Percentiles rank a stretch among this genome's conserved stretches.
These are phyloP conservation scores for Pseudocercospora macadamiae DNA, from an alignment of 2,329 filamentous ascomycete genomes.

Conservation along the genomic window DNA sequence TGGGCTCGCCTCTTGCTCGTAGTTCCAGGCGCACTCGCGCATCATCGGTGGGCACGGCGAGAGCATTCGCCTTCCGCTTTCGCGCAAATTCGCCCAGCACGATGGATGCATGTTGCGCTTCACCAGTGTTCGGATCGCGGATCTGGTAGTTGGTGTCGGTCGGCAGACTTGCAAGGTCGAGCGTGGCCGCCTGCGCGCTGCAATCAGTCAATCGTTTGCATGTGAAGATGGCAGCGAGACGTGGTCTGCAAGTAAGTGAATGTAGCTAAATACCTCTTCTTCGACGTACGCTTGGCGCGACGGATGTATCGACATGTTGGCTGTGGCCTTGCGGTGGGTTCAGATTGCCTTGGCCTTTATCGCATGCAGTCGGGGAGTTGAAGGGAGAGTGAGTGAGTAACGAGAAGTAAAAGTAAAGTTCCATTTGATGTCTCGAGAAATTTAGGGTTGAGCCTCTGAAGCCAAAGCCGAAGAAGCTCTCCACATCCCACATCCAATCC, in stretches of 20 bases:
- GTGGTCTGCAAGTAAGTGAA: constrained; percentile 41
- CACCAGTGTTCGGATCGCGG: constrained; percentile 65
- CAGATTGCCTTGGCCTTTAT: background rate
- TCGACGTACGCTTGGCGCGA: constrained; percentile 92
- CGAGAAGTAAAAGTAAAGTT: too few species aligned
- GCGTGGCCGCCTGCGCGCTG: constrained; percentile 55
- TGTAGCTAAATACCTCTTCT: constrained; percentile 70
- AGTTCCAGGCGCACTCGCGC: constrained; percentile 77
- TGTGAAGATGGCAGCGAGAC: too few species aligned
- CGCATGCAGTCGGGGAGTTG: background rate
- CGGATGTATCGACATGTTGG: constrained; percentile 61
- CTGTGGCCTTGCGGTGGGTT: background rate
- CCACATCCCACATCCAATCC: too few species aligned
- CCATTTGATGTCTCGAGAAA: background rate
- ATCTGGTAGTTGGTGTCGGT: constrained; percentile 85
- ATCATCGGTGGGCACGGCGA: constrained; percentile 94
- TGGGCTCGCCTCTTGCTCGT: constrained; percentile 85
- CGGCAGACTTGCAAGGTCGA: constrained; percentile 66
- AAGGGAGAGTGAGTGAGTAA: too few species aligned
- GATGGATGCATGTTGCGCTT: constrained; percentile 80
- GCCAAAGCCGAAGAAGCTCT: too few species aligned
- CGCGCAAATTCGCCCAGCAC: constrained; percentile 87
- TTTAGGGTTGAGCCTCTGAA: constrained; percentile 3
- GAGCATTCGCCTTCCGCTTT: constrained; percentile 83
- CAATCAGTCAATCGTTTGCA: constrained; percentile 31